phyloP scores from a whole-genome alignment of 2,329 filamentous ascomycete genomes.

The Penicillium sp. region DNA sequence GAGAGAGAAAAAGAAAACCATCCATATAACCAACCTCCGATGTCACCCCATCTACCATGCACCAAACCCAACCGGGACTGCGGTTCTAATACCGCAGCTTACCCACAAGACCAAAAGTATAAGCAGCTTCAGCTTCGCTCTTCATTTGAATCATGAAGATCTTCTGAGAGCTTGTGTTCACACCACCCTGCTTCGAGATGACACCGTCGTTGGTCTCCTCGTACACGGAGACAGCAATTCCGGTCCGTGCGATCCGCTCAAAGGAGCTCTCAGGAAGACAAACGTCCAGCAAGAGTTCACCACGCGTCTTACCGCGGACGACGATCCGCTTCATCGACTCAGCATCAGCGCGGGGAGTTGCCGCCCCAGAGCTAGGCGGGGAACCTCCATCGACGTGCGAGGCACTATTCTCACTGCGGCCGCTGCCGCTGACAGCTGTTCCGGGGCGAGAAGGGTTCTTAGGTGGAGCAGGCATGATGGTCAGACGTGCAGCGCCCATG shows the following conservation, averaged over 20 bases:
- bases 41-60: conserved; percentile 3
- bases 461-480: conserved; percentile 66
- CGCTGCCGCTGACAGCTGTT: conserved; percentile 57
- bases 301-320: conserved; percentile 68
- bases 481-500: conserved; percentile 79
- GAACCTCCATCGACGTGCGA: conserved; percentile 24
- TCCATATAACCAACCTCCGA: neutral
- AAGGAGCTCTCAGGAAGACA: conserved; percentile 84
- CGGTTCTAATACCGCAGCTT: conserved; percentile 51
- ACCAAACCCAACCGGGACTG: conserved; percentile 7
- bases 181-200: conserved; percentile 54
- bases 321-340: conserved; percentile 83
- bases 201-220: conserved; percentile 69
- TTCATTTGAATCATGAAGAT: conserved; percentile 68
- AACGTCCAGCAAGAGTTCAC: conserved; percentile 73
- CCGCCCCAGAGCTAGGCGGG: conserved; percentile 30
- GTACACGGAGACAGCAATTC: conserved; percentile 87
- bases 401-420: conserved; percentile 39
- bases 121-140: conserved; percentile 54
- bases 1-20: neutral
- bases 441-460: conserved; percentile 32
- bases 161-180: conserved; percentile 57
- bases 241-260: conserved; percentile 77
- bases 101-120: conserved; percentile 56
- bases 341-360: conserved; percentile 52